phyloP scores from a whole-genome alignment of 768 basidiomycete species.

The Hygrophorus pudorinus region DNA sequence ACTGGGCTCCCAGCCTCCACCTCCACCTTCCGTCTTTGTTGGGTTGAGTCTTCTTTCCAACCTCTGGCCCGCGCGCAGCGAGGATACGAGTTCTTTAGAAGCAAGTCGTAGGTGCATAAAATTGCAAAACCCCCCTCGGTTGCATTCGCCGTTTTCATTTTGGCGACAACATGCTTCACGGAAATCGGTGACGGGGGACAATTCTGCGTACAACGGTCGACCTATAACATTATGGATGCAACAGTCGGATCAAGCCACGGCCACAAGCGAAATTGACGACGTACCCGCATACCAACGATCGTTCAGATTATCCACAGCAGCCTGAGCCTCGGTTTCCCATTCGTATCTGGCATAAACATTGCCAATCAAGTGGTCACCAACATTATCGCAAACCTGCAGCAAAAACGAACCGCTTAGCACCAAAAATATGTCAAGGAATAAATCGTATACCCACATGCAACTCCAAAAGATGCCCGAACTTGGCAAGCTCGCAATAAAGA shows the following conservation, averaged over 20 bases:
- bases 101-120: conserved; percentile 95
- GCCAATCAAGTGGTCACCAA: conserved; percentile 96
- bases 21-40: conserved; percentile 47
- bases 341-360: conserved; percentile 98
- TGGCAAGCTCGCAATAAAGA: conserved; percentile 86
- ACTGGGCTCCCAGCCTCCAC: conserved; percentile 78
- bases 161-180: conserved; percentile 98
- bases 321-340: conserved; percentile 95
- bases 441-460: conserved; percentile 64
- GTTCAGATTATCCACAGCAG: conserved; percentile 87
- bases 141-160: conserved; percentile 98
- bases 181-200: conserved; percentile 98
- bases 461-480: conserved; percentile 93
- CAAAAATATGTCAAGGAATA: background rate
- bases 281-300: conserved; percentile 96
- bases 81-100: conserved; percentile 71
- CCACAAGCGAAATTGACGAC: conserved; percentile 18
- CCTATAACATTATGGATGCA: conserved; percentile 32
- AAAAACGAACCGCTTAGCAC: conserved; percentile 1
- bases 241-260: background rate
- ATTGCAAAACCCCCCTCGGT: conserved; percentile 97
- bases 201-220: conserved; percentile 90
- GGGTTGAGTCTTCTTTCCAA: conserved; percentile 74
- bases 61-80: conserved; percentile 73
- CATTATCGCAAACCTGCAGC: conserved; percentile 87